A percentile compares a stretch with the other conserved stretches of the same genome.
Conservation (phyloP, 441 rosid genomes). For the Theobroma grandiflorum region DNA sequence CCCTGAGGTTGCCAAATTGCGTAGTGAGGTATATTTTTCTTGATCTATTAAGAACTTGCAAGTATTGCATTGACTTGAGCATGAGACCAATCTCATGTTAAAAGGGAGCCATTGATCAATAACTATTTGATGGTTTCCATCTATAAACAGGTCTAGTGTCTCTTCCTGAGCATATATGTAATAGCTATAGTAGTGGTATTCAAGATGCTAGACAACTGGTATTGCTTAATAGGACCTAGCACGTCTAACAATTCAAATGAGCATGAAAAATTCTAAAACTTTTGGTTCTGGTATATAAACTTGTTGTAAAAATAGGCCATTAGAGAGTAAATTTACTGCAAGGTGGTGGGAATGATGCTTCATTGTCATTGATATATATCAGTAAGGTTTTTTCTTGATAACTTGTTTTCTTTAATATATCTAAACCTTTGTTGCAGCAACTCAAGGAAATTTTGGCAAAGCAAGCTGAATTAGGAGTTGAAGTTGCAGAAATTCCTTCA, state of each 20-base stretch:
- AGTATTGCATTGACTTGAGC: conserved; percentile 10
- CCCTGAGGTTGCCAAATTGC: conserved; percentile 46
- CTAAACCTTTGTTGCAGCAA: conserved; percentile 61
- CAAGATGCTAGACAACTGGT: neutral
- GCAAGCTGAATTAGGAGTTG: conserved; percentile 91
- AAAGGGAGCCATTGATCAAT: conserved; percentile 11
- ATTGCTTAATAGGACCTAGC: neutral
- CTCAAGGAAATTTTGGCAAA: conserved; percentile 80
- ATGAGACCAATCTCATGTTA: conserved; percentile 21
- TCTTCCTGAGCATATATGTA: neutral
- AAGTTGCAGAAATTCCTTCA: conserved; percentile 92
- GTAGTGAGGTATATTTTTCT: conserved; percentile 62
- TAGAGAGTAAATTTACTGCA: neutral
- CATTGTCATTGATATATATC: neutral
- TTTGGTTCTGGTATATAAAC: neutral
- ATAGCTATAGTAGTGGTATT: neutral
- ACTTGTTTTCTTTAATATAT: neutral
- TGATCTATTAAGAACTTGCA: neutral
- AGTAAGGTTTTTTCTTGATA: neutral
- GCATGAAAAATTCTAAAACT: neutral
- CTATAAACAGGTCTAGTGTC: neutral
- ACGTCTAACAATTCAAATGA: neutral
- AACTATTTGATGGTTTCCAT: conserved; percentile 11
- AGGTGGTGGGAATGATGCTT: neutral
- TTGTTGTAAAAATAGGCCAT: neutral